A percentile compares a stretch with the other conserved stretches of the same genome.
phyloP scores from a whole-genome alignment of 257 asterid genomes.

The Solanum sparsipilum region DNA sequence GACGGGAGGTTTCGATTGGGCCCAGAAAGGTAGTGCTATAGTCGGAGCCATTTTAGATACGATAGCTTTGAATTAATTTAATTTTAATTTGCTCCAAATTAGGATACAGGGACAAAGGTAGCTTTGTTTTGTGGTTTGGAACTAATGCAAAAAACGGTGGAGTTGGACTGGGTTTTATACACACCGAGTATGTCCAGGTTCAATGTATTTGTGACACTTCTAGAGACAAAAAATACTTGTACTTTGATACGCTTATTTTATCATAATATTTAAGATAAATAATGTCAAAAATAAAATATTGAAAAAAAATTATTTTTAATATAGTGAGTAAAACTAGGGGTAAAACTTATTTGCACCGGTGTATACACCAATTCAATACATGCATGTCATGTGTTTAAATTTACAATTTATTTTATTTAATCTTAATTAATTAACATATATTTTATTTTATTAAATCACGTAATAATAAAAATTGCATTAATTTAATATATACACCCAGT shows the following conservation, averaged over 20 bases:
- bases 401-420: no score
- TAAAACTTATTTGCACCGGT: no score
- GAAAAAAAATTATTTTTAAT: no score
- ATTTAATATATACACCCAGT: no score
- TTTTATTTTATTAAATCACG: no score
- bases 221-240: background rate
- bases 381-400: no score
- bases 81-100: background rate
- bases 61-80: background rate
- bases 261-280: background rate
- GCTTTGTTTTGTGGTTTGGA: background rate
- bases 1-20: background rate
- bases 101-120: background rate
- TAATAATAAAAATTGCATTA: no score
- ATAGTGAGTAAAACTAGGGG: no score
- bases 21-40: slow-evolving; percentile 13
- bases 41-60: slow-evolving; percentile 35
- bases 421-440: no score
- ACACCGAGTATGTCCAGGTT: slow-evolving; percentile 38
- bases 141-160: background rate
- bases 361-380: no score
- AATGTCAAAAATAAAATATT: no score
- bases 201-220: slow-evolving; percentile 29
- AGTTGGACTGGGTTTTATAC: slow-evolving; percentile 19
- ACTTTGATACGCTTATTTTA: no score